phyloP scores from a whole-genome alignment of 1,284 basidiomycete species.

The Fomitopsis betulina region DNA sequence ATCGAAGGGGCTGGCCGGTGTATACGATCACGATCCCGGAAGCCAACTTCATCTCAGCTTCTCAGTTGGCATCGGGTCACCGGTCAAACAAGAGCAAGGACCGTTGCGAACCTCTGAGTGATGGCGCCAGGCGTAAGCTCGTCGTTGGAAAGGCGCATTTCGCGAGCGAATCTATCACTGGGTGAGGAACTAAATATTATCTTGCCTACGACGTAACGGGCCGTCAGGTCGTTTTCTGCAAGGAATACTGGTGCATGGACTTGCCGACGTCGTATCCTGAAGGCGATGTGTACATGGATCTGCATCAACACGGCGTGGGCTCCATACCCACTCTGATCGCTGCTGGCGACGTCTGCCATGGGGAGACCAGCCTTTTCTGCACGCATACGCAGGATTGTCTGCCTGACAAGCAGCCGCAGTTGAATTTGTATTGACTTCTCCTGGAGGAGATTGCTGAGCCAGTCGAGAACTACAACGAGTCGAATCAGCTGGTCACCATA shows the following conservation, averaged over 20 bases:
- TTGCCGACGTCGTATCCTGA: background rate
- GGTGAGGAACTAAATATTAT: slow-evolving; percentile 7
- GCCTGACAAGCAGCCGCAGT: no score
- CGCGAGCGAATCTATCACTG: background rate
- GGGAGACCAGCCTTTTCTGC: no score
- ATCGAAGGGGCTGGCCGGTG: background rate
- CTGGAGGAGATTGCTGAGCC: no score
- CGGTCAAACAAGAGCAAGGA: background rate
- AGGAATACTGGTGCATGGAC: slow-evolving; percentile 8
- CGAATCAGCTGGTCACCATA: no score
- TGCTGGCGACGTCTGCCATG: no score
- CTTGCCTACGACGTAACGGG: slow-evolving; percentile 4
- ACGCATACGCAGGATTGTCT: no score
- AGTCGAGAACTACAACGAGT: no score
- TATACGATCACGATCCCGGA: background rate
- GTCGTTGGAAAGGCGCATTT: slow-evolving; percentile 3
- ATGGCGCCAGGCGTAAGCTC: background rate
- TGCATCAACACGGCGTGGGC: background rate
- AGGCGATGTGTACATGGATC: slow-evolving; percentile 1
- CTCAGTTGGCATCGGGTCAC: background rate
- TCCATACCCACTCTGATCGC: slow-evolving; percentile 1
- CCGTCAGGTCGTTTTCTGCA: background rate
- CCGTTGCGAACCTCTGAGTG: background rate
- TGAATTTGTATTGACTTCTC: no score
- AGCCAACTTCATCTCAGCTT: no score